Base-by-base conservation (phyloP, 345 rosid species). In the Reutealis trisperma region DNA sequence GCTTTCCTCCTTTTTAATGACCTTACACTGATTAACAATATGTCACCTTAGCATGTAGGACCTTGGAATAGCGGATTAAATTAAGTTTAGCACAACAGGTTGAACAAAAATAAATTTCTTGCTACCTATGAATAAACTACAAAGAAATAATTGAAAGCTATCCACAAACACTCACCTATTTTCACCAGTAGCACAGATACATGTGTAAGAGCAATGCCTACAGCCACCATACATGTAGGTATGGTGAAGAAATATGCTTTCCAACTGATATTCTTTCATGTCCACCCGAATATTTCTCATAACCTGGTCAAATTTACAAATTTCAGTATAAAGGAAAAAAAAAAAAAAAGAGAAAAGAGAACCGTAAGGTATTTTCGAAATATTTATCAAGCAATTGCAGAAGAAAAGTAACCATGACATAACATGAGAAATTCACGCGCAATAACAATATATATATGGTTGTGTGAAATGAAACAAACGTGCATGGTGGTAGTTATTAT, bases 171-270 rank as follows among this genome's bases (percentile, higher is more conserved):
- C 84, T 80, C 76, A 89, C 97, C 98, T 89, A 75, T 90, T 94
- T 69, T 88, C 98, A 74, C 98, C 98, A 55, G 98, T 93, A 63
- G 98, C 98, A 81, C 97, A 94, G 21, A 94, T 90, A 81, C 98
- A 93, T 41, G 97, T 94, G 84, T 94, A 94, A 32, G 97, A 93
- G 85, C 97, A 91, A 79, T 91, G 97, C 88, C 98, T 88, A 79
- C 98, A 94, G 63, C 97, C 97, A 72, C 98, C 97, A 63, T 90
- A 91, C 95, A 93, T 90, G 81, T 93, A 93, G 34, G 90, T 90
- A 84, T 94, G 97, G 82, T 94, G 97, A 79, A 91, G 89, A 89
- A 94, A 94, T 85, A 87, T 86, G 87, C 98, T 94, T 83, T 94
- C 97, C 88, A 93, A 82, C 85, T 93, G 97, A 87, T 94, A 94